Base-by-base conservation (phyloP, 192 early-diverging fungal genomes). In the Coemansia sp. region DNA sequence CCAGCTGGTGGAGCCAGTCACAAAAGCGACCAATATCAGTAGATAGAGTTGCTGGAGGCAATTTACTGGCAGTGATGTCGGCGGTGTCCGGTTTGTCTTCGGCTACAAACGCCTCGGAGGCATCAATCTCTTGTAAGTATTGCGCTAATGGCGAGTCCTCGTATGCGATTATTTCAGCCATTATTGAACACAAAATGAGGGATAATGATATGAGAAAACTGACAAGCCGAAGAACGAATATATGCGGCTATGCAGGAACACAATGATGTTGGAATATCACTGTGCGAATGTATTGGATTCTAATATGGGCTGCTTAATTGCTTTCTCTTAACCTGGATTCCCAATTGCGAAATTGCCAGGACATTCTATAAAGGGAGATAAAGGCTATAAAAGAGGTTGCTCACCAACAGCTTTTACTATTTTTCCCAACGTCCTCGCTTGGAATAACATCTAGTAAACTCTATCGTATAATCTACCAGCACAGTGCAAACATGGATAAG, bases 121-220 rank as follows among this genome's bases (percentile, higher is more conserved):
- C 62, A 7, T 60, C 73, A 10, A 72, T 51, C 16, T 81, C 79
- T 16, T 56, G 61, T 20, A 81, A 56, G 57, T 81, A 81, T 50
- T 81, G 59, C 6, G 55, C 79, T 1, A 81, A 60, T 0, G 79
- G 79, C 36, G 79, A 81, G 70, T 81, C 73, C 37, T 81, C 73
- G 46, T 65, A 81, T 8, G 64, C 59, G 10, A 81, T 69, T 5
- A 76, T 16, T 37, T 81, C 79, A 3, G 73, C 56, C 79, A 81
- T 81, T 46, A 20, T 40, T 18, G 5, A 7, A 18, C 1, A 45
- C 42, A 45, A 45, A 45, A 45, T n/a, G 18, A 21, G 2, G 18
- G 18, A 21, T n/a, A n/a, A 14, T 42, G 14, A 42, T n/a, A 42
- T 42, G 31, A 16, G 40, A 16, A 45, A 45, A 20, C 18, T 5